Percentiles rank a stretch among this genome's conserved stretches.
Conservation (phyloP, 176 grass and related monocot species). For the Aegilops bicornis region DNA sequence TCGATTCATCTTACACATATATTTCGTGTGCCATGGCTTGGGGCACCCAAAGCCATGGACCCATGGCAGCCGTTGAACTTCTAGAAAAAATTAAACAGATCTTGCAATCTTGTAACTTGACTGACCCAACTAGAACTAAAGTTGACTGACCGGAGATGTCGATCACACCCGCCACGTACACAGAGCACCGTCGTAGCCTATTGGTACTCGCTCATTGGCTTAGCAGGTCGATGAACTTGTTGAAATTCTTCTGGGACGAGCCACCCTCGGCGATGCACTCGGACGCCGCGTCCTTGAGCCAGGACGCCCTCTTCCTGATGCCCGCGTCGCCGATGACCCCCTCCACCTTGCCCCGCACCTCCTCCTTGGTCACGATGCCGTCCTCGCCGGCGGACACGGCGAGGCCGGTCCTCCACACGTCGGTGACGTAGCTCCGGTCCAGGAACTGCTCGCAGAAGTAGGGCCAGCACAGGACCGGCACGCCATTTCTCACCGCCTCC, state of each 20-base stretch:
- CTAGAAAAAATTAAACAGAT: no score
- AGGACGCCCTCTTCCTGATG: slow-evolving; percentile 24
- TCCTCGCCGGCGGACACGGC: slow-evolving; percentile 27
- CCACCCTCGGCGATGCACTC: not conserved
- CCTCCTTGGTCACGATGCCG: slow-evolving; percentile 47
- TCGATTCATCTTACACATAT: no score
- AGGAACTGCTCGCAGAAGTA: slow-evolving; percentile 54
- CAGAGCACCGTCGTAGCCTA: no score
- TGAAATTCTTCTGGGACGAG: slow-evolving; percentile 28
- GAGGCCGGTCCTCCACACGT: slow-evolving; percentile 52
- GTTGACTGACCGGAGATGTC: no score
- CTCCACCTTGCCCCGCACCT: slow-evolving; percentile 40
- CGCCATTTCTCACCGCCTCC: slow-evolving; percentile 32
- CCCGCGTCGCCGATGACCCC: slow-evolving; percentile 13
- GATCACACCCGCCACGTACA: no score
- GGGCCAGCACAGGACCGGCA: slow-evolving; percentile 53
- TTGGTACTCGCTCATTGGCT: not conserved
- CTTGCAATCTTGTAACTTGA: no score
- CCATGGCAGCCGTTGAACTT: no score
- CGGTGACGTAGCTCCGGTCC: slow-evolving; percentile 34
- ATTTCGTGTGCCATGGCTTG: no score
- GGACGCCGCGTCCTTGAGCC: slow-evolving; percentile 7
- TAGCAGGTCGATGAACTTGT: not conserved
- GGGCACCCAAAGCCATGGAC: no score
- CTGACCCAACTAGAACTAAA: no score